Evolutionary conservation across 2,329 filamentous ascomycete genomes (phyloP), one percentile per base, ranked within the genome.

Genomic region (Ophiostoma ulmi): DNA sequence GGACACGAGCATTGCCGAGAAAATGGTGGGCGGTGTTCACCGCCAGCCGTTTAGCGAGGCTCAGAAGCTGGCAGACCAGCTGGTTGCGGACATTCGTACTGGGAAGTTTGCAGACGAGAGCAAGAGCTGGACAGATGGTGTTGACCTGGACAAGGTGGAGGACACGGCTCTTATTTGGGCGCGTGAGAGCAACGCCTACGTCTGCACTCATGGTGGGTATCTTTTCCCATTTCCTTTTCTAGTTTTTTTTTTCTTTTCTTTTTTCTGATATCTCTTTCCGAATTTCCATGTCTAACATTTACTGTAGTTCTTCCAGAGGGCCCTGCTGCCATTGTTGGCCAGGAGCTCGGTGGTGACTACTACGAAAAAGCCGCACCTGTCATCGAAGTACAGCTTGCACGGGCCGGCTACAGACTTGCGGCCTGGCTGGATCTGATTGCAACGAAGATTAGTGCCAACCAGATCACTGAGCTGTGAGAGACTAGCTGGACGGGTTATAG

Each of bases 1-100:
- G 90, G 91, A 93, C 76, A 87, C 85, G 69, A 86, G 85, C 74
- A 92, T 92, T 73, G 84, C 87, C 0, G 88, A 91, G 79, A 86
- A 88, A 76, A 79, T 86, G 75, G 81, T 90, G 1, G 88, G 88
- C 2, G 86, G 83, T n/a, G 77, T 81, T 63, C 79, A 84, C 75
- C 82, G 86, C 76, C 78, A 81, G 79, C 78, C 84, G 0, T 87
- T 84, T 72, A 77, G 78, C 5, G 80, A 83, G 65, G 88, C 87
- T 1, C 77, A 80, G 68, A 77, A 77, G 61, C 91, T 88, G 86
- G 86, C 88, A 1, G 79, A 81, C n/a, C 79, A 82, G 70, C 82
- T 92, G 31, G 82, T 83, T 7, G 74, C 77, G 0, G 82, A 85
- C 74, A 88, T 91, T 72, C 80, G 79, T 67, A 78, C 80, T 17